phyloP scores from a whole-genome alignment of 495 filamentous ascomycete species.

The Penicillium desertorum region DNA sequence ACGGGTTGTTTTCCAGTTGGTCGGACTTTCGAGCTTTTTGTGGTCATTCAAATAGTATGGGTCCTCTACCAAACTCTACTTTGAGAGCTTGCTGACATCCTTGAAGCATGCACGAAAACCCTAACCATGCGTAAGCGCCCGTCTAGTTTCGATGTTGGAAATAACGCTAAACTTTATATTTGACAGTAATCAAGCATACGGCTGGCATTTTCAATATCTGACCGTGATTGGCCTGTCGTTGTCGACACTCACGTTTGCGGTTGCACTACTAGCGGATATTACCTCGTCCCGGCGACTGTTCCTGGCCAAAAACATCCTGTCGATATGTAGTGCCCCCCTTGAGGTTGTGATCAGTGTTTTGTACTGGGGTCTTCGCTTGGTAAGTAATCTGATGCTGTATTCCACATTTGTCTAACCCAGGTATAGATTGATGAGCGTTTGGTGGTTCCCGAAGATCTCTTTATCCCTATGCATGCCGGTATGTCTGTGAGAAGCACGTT shows the following conservation, averaged over 20 bases:
- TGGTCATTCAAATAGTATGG: conserved; percentile 65
- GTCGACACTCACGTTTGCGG: conserved; percentile 64
- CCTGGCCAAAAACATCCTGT: conserved; percentile 68
- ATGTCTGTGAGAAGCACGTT: conserved; percentile 10
- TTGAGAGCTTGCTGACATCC: conserved; percentile 12
- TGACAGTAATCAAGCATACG: conserved; percentile 65
- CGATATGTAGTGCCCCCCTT: conserved; percentile 71
- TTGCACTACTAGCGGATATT: conserved; percentile 74
- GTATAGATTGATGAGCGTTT: conserved; percentile 61
- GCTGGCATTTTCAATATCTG: conserved; percentile 82
- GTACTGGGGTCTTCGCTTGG: conserved; percentile 71
- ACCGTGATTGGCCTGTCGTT: conserved; percentile 79
- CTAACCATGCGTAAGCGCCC: conserved; percentile 44
- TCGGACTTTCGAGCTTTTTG: conserved; percentile 67
- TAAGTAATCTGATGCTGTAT: conserved; percentile 15
- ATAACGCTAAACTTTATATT: not conserved
- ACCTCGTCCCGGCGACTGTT: conserved; percentile 66
- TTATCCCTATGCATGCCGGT: conserved; percentile 48
- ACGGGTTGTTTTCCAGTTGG: conserved; percentile 29
- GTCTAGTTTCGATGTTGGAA: conserved; percentile 24
- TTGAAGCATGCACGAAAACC: conserved; percentile 47
- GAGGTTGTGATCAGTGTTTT: conserved; percentile 81
- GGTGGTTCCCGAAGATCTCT: conserved; percentile 54
- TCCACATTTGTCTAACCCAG: conserved; percentile 6
- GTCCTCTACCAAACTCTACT: not conserved